These are phyloP conservation scores for Rutidosis leptorrhynchoides DNA, from an alignment of 129 eudicot species.

Conservation along the genomic window DNA sequence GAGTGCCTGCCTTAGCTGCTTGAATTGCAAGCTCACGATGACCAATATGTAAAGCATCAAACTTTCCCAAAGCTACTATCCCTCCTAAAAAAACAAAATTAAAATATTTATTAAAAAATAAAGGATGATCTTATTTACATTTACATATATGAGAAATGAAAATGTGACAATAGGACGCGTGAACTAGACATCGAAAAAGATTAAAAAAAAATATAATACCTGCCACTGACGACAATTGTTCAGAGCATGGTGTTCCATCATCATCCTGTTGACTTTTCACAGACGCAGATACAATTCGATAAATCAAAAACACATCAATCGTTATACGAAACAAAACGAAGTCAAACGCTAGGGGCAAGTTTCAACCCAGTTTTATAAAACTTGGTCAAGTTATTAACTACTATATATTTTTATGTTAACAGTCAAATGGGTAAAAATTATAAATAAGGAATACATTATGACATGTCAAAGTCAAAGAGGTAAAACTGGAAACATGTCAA, in stretches of 20 bases:
- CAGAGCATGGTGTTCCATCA: conserved; percentile 45
- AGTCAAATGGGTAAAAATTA: too few relatives aligned
- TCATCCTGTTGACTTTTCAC: conserved; percentile 56
- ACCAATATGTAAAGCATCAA: conserved; percentile 96
- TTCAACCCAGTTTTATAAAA: too few relatives aligned
- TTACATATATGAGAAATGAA: neutral
- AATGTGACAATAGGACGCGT: neutral
- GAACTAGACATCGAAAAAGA: neutral
- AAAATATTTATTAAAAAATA: conserved; percentile 12
- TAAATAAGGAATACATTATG: too few relatives aligned
- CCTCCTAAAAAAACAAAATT: conserved; percentile 58
- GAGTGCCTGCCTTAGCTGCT: conserved; percentile 82
- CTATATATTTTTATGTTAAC: too few relatives aligned
- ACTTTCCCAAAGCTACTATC: conserved; percentile 92
- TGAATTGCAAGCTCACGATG: conserved; percentile 97
- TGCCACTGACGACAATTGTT: conserved; percentile 51
- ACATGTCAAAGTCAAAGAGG: too few relatives aligned
- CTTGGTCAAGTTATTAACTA: too few relatives aligned
- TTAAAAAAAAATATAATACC: conserved; percentile 48
- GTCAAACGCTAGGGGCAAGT: too few relatives aligned
- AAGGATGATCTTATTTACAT: neutral
- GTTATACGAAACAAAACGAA: conserved; percentile 4
- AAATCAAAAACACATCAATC: conserved; percentile 9
- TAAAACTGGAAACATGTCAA: too few relatives aligned
- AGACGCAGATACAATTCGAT: conserved; percentile 17